Base-by-base conservation (phyloP, 2,329 filamentous ascomycete species). In the Paecilomyces formosus region DNA sequence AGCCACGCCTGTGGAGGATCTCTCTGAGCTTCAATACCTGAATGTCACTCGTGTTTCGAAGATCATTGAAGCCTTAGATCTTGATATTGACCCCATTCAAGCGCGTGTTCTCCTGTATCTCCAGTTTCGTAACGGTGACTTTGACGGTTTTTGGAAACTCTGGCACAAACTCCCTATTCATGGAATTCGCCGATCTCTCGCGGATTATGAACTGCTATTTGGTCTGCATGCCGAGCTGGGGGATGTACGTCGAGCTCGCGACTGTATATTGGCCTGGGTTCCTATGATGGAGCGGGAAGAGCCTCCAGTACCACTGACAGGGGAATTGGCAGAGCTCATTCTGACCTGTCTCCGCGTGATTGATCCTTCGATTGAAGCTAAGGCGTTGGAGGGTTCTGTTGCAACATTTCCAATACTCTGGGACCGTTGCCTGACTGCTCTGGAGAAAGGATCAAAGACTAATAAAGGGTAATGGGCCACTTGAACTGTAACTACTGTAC, bases 201-300 rank as follows among this genome's bases (percentile, higher is more conserved):
- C 68, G 15, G 76, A 87, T 62, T 90, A 89, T 66, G 70, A 74
- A 3, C 72, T 80, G 33, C 73, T 85, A 26, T 87, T 84, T 66
- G 63, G 69, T 13, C 67, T 76, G 28, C 76, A 85, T 56, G 79
- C 81, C 0, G 67, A 74, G 3, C 78, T 79, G 0, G 65, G 70
- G 0, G 73, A 82, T 62, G 71, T 77, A 58, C 58, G 65, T 58
- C 54, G 69, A 74, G 61, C 85, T 77, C 68, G 77, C 71, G 56
- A 76, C 77, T 59, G 79, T 75, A 22, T 72, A 83, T 61, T 79
- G 78, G 79, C 75, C 61, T 82, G 81, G 66, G 77, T 83, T n/a
- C 77, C 79, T 1, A 84, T 87, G 66, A 86, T 89, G 82, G 61
- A 76, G 18, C 70, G 73, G 53, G 86, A 89, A 66, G 61, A 76